Conservation (phyloP, 139 green algal species). For the Zygnema circumcarinatum region DNA sequence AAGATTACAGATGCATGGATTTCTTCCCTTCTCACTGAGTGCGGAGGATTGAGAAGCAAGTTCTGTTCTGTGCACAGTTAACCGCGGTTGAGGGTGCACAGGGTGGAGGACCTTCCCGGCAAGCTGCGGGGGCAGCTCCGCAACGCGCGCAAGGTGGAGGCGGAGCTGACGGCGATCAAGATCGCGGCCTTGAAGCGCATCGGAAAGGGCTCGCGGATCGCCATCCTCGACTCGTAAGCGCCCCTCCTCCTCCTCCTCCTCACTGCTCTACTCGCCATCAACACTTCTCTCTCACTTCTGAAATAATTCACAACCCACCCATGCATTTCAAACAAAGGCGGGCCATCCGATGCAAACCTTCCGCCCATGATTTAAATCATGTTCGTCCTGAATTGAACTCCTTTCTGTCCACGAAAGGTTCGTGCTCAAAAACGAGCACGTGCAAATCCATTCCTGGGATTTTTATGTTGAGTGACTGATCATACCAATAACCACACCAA, state of each 20-base stretch:
- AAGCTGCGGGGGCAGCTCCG: constrained; percentile 52
- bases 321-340: no score
- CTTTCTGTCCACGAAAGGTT: no score
- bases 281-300: neutral
- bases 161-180: constrained; percentile 50
- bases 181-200: constrained; percentile 48
- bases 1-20: neutral
- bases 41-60: no score
- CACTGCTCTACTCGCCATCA: neutral
- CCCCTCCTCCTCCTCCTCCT: neutral
- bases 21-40: neutral
- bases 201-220: constrained; percentile 39
- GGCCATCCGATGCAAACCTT: no score
- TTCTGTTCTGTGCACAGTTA: no score
- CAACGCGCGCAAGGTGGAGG: constrained; percentile 46
- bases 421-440: no score
- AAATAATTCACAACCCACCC: neutral
- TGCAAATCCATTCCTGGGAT: no score
- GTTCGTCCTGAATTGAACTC: no score
- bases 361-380: no score
- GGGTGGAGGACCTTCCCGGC: constrained; percentile 43
- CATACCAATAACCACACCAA: no score
- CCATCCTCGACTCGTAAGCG: constrained; percentile 51
- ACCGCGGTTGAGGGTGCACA: no score
- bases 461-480: no score